These are phyloP conservation scores for Periglandula ipomoeae DNA, from an alignment of 2,329 filamentous ascomycete genomes.

Conservation along the genomic window DNA sequence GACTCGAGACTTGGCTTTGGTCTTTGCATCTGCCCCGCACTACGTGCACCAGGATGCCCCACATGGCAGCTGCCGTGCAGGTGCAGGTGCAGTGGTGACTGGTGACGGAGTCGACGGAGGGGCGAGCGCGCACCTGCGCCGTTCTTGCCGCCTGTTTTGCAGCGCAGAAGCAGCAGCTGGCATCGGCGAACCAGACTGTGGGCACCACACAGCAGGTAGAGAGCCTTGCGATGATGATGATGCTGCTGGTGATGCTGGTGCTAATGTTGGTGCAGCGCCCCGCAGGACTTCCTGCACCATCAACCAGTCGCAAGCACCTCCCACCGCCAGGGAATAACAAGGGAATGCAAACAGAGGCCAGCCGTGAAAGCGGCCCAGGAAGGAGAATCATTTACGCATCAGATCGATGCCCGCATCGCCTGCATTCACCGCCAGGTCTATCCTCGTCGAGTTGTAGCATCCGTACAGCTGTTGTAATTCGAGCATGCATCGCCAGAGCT, in stretches of 20 bases:
- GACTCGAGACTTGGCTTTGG: slow-evolving; percentile 1
- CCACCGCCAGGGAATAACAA: too few species aligned
- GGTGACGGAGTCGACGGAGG: not conserved
- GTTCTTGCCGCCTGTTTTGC: not conserved
- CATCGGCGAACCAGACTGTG: not conserved
- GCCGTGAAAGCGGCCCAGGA: too few species aligned
- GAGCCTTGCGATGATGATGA: not conserved
- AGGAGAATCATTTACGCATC: slow-evolving; percentile 37
- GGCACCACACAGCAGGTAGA: not conserved
- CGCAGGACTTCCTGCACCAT: not conserved
- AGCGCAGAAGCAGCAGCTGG: not conserved
- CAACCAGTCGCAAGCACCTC: not conserved
- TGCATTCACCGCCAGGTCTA: slow-evolving; percentile 35
- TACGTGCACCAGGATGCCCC: not conserved
- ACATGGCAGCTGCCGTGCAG: not conserved
- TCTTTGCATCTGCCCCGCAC: not conserved
- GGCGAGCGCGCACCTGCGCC: too few species aligned
- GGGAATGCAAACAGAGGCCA: not conserved
- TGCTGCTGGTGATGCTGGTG: not conserved
- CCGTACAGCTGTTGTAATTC: slow-evolving; percentile 36
- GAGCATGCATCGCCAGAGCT: slow-evolving; percentile 40
- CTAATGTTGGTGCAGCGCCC: not conserved
- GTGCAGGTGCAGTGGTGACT: not conserved
- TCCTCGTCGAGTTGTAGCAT: slow-evolving; percentile 40
- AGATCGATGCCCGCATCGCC: slow-evolving; percentile 29